phyloP scores from a whole-genome alignment of 768 basidiomycete species.

The Pleurotus djamor region DNA sequence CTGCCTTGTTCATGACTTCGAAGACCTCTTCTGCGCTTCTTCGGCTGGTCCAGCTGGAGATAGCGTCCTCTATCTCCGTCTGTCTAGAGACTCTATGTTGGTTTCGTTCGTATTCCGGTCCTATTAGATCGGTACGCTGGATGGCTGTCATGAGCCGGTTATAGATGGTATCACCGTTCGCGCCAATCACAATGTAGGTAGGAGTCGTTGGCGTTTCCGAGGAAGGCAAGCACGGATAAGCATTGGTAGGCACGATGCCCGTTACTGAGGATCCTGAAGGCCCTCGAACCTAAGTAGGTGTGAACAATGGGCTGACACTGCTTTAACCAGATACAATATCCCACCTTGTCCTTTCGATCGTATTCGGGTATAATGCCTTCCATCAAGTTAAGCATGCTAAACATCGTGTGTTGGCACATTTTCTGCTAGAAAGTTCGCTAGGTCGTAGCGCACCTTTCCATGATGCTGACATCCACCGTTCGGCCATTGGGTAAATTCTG shows the following conservation, averaged over 20 bases:
- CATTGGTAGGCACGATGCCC: conserved; percentile 75
- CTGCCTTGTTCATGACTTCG: conserved; percentile 41
- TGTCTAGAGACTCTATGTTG: conserved; percentile 63
- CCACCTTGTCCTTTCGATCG: conserved; percentile 66
- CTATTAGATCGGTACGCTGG: conserved; percentile 56
- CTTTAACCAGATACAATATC: conserved; percentile 2
- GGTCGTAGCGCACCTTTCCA: conserved; percentile 50
- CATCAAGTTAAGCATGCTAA: conserved; percentile 75
- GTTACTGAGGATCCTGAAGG: conserved; percentile 76
- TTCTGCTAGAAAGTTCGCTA: too few species aligned
- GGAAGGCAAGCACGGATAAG: conserved; percentile 62
- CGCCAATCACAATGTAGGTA: conserved; percentile 68
- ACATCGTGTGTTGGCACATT: neutral
- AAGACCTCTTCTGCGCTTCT: conserved; percentile 54
- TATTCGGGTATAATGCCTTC: conserved; percentile 77
- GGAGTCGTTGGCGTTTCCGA: conserved; percentile 32
- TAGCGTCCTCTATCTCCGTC: conserved; percentile 61
- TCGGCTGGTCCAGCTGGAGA: conserved; percentile 54
- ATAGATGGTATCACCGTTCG: conserved; percentile 72
- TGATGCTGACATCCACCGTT: conserved; percentile 74
- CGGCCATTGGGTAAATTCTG: conserved; percentile 31
- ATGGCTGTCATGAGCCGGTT: conserved; percentile 62
- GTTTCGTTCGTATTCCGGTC: conserved; percentile 53
- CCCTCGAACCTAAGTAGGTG: conserved; percentile 49
- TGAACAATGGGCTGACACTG: neutral